Base-by-base conservation (phyloP, 345 rosid genomes). In the Garcia nutans region DNA sequence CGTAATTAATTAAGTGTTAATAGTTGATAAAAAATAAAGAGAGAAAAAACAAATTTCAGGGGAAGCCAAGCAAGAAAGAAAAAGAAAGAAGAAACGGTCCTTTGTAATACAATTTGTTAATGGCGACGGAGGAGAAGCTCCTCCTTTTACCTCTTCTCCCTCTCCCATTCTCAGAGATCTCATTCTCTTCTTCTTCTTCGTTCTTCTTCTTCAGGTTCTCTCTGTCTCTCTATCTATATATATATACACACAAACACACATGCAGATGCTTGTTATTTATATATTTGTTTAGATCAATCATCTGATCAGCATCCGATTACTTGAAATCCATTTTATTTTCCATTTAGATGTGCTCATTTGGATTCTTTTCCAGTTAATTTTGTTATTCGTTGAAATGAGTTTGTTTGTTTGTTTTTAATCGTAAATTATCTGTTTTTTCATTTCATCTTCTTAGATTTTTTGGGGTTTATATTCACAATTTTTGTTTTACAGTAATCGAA, bases 71-170 rank as follows among this genome's bases (percentile, higher is more conserved):
- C 8, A 37, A 54, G 31, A 33, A 20, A 58, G 60, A 42, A 72
- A 79, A 37, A 54, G 31, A 33, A 20, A 58, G 60, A 42, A 72
- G 80, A 85, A 84, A 82, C 77, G 75, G 78, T 73, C 76, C 73
- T 69, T 61, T 17, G 62, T 72, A 3, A 64, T 20, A 26, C 3
- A 73, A 56, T 44, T 20, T 62, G 75, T 76, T 72, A 79, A 87
- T 77, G 85, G 85, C 76, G 84, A 82, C 72, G 85, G 88, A 84
- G 87, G 86, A 85, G 85, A 77, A 81, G 64, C 85, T 63, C 85
- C 86, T 87, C 82, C 82, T 73, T 74, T 73, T 62, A 60, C 66
- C 50, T 41, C 41, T 37, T 41, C 77, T 13, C 16, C 20, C 11
- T 68, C 72, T 28, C 41, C 56, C 65, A 44, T 57, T 58, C 24